Conservation (phyloP, 352 stramenopile genomes). For the Pythium phragmitis region DNA sequence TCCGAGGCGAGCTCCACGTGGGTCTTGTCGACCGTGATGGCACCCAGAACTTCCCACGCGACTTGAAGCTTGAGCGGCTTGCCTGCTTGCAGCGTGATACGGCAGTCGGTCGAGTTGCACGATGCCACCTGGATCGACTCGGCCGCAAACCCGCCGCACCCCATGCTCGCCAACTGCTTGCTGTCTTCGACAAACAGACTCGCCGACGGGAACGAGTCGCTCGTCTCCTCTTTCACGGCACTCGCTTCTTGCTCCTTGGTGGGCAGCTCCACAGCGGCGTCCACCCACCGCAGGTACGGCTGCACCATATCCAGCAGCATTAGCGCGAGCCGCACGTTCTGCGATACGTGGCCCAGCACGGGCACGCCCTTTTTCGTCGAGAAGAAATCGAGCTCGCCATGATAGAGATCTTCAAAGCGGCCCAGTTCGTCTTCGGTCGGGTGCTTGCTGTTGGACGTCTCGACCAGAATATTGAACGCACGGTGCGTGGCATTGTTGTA, state of each 20-base stretch:
- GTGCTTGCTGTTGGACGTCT: slow-evolving; percentile 93
- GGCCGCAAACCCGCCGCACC: slow-evolving; percentile 42
- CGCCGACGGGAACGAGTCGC: slow-evolving; percentile 40
- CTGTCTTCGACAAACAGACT: slow-evolving; percentile 40
- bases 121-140: slow-evolving; percentile 42
- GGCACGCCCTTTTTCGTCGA: slow-evolving; percentile 23
- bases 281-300: slow-evolving; percentile 89
- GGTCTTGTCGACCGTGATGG: slow-evolving; percentile 73
- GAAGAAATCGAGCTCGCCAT: slow-evolving; percentile 66
- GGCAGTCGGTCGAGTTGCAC: slow-evolving; percentile 47
- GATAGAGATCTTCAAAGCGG: slow-evolving; percentile 60
- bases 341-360: slow-evolving; percentile 90
- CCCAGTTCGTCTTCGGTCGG: slow-evolving; percentile 76
- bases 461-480: slow-evolving; percentile 96
- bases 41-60: slow-evolving; percentile 77
- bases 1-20: slow-evolving; percentile 62
- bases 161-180: slow-evolving; percentile 49
- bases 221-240: slow-evolving; percentile 1
- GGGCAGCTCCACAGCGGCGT: slow-evolving; percentile 23
- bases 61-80: slow-evolving; percentile 59
- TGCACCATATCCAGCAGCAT: slow-evolving; percentile 95
- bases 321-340: slow-evolving; percentile 95
- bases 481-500: slow-evolving; percentile 94
- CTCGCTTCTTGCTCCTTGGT: slow-evolving; percentile 1
- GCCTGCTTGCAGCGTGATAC: slow-evolving; percentile 21